phyloP scores from a whole-genome alignment of 2,329 filamentous ascomycete species.

The Arachnomyces sp. region DNA sequence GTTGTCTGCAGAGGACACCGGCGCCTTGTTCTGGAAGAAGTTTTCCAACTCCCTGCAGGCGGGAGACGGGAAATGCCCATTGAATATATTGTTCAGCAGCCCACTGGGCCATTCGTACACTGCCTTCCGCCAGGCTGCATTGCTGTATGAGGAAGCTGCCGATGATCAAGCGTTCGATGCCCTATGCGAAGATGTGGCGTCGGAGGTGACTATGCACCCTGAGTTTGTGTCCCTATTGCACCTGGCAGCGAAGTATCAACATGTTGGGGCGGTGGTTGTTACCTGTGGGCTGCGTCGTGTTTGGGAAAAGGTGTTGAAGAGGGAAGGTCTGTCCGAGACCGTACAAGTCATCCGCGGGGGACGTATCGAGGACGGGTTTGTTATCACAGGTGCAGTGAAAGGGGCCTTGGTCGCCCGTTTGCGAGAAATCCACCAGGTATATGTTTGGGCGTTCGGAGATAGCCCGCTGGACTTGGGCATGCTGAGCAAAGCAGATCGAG shows the following conservation, averaged over 20 bases:
- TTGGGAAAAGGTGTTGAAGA: conserved; percentile 50
- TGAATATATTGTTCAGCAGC: conserved; percentile 43
- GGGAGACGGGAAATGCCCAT: conserved; percentile 13
- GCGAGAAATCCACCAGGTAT: conserved; percentile 22
- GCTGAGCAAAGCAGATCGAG: conserved; percentile 46
- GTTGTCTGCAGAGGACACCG: conserved; percentile 44
- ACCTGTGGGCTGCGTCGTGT: conserved; percentile 48
- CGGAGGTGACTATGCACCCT: conserved; percentile 35
- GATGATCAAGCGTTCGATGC: conserved; percentile 35
- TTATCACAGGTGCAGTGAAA: conserved; percentile 49
- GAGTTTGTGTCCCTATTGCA: conserved; percentile 44
- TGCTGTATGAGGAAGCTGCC: conserved; percentile 45
- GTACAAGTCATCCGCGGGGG: conserved; percentile 50
- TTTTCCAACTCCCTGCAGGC: conserved; percentile 3
- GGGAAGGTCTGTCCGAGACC: conserved; percentile 30
- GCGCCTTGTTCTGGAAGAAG: conserved; percentile 44
- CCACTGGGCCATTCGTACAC: conserved; percentile 44
- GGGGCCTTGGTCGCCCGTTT: conserved; percentile 40
- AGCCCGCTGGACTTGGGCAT: conserved; percentile 53
- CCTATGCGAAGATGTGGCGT: conserved; percentile 41
- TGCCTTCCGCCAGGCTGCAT: conserved; percentile 48
- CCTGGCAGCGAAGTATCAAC: conserved; percentile 18
- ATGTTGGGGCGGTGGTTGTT: conserved; percentile 45
- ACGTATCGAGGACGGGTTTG: conserved; percentile 38
- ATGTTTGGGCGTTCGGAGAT: conserved; percentile 55